A percentile compares a stretch with the other conserved stretches of the same genome.
These are phyloP conservation scores for Trifolium dubium DNA, from an alignment of 306 rosid species.

Conservation along the genomic window DNA sequence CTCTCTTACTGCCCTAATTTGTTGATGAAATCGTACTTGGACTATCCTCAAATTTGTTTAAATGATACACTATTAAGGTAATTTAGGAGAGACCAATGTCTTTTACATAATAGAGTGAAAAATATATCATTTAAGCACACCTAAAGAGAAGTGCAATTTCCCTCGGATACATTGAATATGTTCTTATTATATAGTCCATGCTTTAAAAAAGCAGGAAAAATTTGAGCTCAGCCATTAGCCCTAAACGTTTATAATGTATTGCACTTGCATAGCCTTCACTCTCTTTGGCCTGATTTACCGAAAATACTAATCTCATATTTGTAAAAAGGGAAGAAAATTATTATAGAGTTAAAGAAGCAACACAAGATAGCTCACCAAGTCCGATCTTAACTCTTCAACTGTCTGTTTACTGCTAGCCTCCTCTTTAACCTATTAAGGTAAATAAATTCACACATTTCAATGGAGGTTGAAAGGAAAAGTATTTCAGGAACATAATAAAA, in stretches of 20 bases:
- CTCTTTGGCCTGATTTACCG: conserved; percentile 49
- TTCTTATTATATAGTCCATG: conserved; percentile 41
- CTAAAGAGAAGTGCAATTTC: neutral
- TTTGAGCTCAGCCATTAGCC: conserved; percentile 41
- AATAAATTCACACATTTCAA: conserved; percentile 28
- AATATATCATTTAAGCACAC: neutral
- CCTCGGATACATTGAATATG: conserved; percentile 35
- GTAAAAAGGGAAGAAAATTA: conserved; percentile 16
- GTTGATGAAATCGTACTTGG: neutral
- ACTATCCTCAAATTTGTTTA: neutral
- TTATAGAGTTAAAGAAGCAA: conserved; percentile 36
- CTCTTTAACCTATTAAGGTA: conserved; percentile 59
- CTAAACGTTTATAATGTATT: conserved; percentile 44
- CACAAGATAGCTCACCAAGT: conserved; percentile 57
- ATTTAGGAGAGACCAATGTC: neutral
- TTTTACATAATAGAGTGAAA: neutral
- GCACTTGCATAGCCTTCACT: conserved; percentile 23
- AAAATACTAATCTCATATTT: conserved; percentile 37
- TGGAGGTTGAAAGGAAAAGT: conserved; percentile 36
- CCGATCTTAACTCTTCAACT: conserved; percentile 43
- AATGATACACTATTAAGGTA: neutral
- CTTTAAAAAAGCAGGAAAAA: conserved; percentile 34
- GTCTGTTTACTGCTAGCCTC: conserved; percentile 49
- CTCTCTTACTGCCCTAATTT: neutral
- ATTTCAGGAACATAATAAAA: conserved; percentile 30